Percentiles rank a stretch among this genome's conserved stretches.
Conservation (phyloP, 1,139 yeast species). For the Candida anutae region DNA sequence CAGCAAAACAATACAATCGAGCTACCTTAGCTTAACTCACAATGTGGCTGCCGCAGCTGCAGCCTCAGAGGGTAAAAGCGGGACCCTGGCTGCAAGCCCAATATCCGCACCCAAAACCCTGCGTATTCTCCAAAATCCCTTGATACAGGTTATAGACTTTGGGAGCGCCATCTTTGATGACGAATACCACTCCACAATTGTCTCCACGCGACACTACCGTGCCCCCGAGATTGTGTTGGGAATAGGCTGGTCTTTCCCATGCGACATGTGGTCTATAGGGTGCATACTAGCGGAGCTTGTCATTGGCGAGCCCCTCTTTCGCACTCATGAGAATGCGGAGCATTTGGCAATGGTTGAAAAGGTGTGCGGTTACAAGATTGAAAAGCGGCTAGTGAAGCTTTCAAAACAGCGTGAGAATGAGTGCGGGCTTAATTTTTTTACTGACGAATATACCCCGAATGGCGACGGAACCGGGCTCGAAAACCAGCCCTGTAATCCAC, state of each 20-base stretch:
- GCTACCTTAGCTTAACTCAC: slow-evolving; percentile 20
- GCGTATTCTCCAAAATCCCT: slow-evolving; percentile 65
- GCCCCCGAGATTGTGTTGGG: slow-evolving; percentile 97
- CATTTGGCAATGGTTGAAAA: slow-evolving; percentile 94
- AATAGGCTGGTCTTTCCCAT: slow-evolving; percentile 84
- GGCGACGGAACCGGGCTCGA: slow-evolving; percentile 9
- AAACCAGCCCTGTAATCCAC: slow-evolving; percentile 16
- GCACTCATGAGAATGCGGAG: slow-evolving; percentile 89
- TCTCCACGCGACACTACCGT: slow-evolving; percentile 91
- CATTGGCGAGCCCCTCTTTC: slow-evolving; percentile 93
- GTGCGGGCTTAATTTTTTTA: slow-evolving; percentile 35
- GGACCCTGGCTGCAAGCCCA: slow-evolving; percentile 6
- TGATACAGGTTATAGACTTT: slow-evolving; percentile 86
- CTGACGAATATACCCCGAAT: slow-evolving; percentile 15
- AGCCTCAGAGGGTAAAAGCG: slow-evolving; percentile 1
- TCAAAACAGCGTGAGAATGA: slow-evolving; percentile 34
- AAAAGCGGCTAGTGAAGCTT: slow-evolving; percentile 27
- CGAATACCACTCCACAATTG: slow-evolving; percentile 88
- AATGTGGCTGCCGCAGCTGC: slow-evolving; percentile 10
- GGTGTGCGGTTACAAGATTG: slow-evolving; percentile 43
- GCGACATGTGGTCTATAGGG: slow-evolving; percentile 96
- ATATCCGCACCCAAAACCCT: slow-evolving; percentile 29
- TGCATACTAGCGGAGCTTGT: slow-evolving; percentile 87
- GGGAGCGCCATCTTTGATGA: slow-evolving; percentile 93
- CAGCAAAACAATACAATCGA: slow-evolving; percentile 27